A percentile compares a stretch with the other conserved stretches of the same genome.
phyloP scores from a whole-genome alignment of 257 asterid genomes.

The Cordia subcordata region DNA sequence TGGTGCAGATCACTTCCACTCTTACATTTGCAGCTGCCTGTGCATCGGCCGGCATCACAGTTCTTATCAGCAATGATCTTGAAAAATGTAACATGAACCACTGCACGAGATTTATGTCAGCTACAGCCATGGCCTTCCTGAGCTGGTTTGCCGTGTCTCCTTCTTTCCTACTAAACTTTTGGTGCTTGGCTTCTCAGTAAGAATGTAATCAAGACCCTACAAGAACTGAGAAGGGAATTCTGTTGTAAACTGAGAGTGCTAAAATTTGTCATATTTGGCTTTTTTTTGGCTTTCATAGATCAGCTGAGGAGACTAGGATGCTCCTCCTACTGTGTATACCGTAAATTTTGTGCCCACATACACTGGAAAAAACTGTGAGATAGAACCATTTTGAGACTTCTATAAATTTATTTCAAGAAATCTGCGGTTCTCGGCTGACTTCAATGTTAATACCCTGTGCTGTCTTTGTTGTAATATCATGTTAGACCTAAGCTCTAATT shows the following conservation, averaged over 20 bases:
- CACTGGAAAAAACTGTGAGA: neutral
- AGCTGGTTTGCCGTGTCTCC: constrained; percentile 84
- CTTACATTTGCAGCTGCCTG: constrained; percentile 91
- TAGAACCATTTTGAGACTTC: neutral
- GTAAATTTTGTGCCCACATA: constrained; percentile 1
- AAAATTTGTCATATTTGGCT: too few species aligned
- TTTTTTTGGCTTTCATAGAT: neutral
- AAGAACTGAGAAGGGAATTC: neutral
- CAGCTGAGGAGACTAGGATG: neutral
- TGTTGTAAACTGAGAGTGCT: neutral
- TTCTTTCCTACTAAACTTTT: constrained; percentile 64
- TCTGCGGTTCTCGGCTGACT: neutral
- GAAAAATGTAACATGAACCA: constrained; percentile 63
- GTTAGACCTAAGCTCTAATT: too few species aligned
- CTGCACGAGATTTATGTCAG: constrained; percentile 81
- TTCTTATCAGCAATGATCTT: constrained; percentile 75
- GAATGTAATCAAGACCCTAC: neutral
- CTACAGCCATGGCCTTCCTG: constrained; percentile 87
- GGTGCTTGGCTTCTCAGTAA: constrained; percentile 71
- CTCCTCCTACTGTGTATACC: neutral
- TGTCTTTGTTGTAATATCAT: neutral
- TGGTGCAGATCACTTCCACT: constrained; percentile 69
- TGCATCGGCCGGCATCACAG: constrained; percentile 89
- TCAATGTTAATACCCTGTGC: neutral
- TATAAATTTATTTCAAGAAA: neutral